Evolutionary conservation across 768 basidiomycete genomes (phyloP), one percentile per base, ranked within the genome.

Genomic region (Podaxis sp.): DNA sequence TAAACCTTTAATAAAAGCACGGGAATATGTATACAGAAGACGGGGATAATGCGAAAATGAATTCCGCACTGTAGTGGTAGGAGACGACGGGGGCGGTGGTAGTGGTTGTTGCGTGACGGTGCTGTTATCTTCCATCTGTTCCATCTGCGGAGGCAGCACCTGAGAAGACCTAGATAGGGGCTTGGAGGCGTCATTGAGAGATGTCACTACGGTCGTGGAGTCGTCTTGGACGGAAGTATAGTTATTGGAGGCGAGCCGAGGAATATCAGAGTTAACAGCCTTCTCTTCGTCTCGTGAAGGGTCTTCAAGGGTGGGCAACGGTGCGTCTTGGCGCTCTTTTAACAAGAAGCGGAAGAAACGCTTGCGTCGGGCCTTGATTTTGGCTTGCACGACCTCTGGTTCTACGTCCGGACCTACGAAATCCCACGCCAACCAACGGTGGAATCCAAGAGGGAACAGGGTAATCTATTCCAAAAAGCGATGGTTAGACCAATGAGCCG

Each of bases 391-490:
- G 57, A 85, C 83, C 54, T 85, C 82, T 7, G 79, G 73, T 56
- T 84, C 79, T 2, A 87, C 73, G 56, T 89, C 87, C 0, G 86
- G 84, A 0, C 87, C 88, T 13, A 73, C 74, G 63, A 82, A 91
- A 68, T 92, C 90, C 76, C 81, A 80, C 18, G 77, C 75, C 25
- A 91, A 72, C 64, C 79, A 75, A 3, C 75, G 76, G 61, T 79
- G 75, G 2, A 79, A 86, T 14, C 89, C 88, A 36, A 83, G 66
- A 0, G 88, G 84, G 66, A 90, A 90, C 14, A 90, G 74, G 0
- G 85, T 85, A 13, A 89, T 65, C 86, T 88, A 59, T 35, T 23
- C 3, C 50, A 37, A 21, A 28, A n/a, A 46, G 56, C 46, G 11
- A n/a, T 13, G 25, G n/a, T 23, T 25, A 37, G 44, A 2, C 14